Evolutionary conservation across 495 filamentous ascomycete genomes (phyloP).

Genomic region (Lichina pygmaea): DNA sequence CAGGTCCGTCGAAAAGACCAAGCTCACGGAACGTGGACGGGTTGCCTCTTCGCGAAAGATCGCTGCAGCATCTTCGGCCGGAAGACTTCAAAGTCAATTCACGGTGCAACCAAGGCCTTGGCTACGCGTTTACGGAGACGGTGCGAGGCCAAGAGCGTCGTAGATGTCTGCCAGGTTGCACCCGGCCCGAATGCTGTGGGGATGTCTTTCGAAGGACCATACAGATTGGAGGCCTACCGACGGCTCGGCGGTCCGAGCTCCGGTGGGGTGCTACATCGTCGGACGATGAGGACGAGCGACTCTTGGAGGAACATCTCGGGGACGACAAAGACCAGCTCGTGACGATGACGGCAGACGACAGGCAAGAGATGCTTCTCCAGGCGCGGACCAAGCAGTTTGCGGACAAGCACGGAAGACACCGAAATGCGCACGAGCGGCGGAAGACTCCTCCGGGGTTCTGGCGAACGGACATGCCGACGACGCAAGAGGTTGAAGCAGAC

Average conservation of each 20-base stretch:
- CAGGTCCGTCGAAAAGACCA: too few relatives aligned
- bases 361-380: constrained; percentile 29
- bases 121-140: constrained; percentile 48
- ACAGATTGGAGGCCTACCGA: constrained; percentile 14
- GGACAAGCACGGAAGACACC: constrained; percentile 47
- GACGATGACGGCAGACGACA: constrained; percentile 23
- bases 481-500: constrained; percentile 44
- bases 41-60: constrained; percentile 21
- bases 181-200: constrained; percentile 51
- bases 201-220: constrained; percentile 38
- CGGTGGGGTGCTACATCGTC: constrained; percentile 6
- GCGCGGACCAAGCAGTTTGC: constrained; percentile 41
- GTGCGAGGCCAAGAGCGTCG: constrained; percentile 47
- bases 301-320: constrained; percentile 44
- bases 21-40: too few relatives aligned
- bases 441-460: constrained; percentile 67
- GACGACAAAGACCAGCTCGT: constrained; percentile 14
- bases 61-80: constrained; percentile 22
- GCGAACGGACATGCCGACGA: constrained; percentile 65
- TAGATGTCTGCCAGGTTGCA: constrained; percentile 58
- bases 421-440: constrained; percentile 40
- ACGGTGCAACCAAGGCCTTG: constrained; percentile 36
- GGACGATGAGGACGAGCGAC: constrained; percentile 20
- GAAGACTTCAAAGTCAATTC: constrained; percentile 74
- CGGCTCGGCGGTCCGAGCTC: constrained; percentile 2